phyloP scores from a whole-genome alignment of 768 basidiomycete genomes.

The Suillus luteus region DNA sequence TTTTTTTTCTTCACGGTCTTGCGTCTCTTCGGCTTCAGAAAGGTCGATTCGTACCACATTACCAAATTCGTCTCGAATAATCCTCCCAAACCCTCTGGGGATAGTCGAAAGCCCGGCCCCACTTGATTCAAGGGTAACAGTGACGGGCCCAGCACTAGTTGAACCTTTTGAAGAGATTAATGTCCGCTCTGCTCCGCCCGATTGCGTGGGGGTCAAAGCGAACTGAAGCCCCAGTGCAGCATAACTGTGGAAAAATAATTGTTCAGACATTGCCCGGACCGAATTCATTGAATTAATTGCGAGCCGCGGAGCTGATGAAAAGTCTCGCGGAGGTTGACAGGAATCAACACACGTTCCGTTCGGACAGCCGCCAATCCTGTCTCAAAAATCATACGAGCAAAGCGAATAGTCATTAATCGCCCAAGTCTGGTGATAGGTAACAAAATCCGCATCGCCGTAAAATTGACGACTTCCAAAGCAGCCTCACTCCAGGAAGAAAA shows the following conservation, averaged over 20 bases:
- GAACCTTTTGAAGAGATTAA: background rate
- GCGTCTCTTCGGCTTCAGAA: constrained; percentile 46
- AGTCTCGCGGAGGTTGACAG: background rate
- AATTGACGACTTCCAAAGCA: background rate
- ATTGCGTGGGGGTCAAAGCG: constrained; percentile 63
- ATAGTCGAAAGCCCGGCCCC: constrained; percentile 30
- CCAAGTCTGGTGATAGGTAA: background rate
- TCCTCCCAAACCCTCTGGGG: constrained; percentile 74
- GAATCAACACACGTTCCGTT: background rate
- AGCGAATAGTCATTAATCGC: background rate
- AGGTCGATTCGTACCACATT: constrained; percentile 73
- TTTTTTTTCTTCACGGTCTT: background rate
- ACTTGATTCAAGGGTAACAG: background rate
- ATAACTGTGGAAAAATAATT: constrained; percentile 52
- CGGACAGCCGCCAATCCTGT: background rate
- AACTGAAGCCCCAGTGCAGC: constrained; percentile 72
- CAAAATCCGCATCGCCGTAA: background rate
- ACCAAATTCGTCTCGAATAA: constrained; percentile 78
- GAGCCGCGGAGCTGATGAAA: background rate
- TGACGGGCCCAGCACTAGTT: background rate
- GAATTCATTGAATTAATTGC: constrained; percentile 11
- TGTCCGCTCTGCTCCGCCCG: constrained; percentile 66
- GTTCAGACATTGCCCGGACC: background rate
- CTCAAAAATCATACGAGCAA: background rate
- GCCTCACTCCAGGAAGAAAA: background rate